A percentile compares a stretch with the other conserved stretches of the same genome.
Evolutionary conservation across 176 grass and related monocot genomes (phyloP).

Genomic region (bread wheat (Triticum aestivum)): DNA sequence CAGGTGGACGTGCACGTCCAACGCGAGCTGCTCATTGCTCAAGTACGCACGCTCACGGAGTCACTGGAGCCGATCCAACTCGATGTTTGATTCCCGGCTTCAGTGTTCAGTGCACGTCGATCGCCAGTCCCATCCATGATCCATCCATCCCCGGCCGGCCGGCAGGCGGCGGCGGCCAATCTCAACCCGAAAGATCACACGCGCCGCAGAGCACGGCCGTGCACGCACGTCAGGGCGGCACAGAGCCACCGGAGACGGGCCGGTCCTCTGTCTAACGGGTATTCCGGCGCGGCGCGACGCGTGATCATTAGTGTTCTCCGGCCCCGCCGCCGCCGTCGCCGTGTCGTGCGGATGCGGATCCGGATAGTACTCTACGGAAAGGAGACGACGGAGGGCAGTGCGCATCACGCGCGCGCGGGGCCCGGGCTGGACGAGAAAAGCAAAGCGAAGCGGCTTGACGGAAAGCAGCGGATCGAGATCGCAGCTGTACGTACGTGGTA

Average conservation of each 20-base stretch:
- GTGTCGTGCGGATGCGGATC: not conserved
- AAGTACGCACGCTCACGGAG: not conserved
- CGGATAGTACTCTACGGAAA: not conserved
- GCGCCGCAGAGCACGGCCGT: too few relatives aligned
- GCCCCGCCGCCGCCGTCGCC: too few relatives aligned
- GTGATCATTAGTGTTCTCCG: too few relatives aligned
- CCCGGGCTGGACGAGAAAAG: not conserved
- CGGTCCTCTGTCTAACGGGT: not conserved
- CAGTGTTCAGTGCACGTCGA: not conserved
- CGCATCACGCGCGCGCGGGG: not conserved
- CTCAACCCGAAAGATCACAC: not conserved
- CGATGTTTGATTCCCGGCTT: not conserved
- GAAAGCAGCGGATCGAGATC: not conserved
- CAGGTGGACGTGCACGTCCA: not conserved
- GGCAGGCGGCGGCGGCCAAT: not conserved
- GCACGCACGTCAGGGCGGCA: not conserved
- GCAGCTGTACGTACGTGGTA: not conserved
- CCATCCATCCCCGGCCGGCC: not conserved
- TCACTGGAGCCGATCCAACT: not conserved
- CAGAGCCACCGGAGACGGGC: not conserved
- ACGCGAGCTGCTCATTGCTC: too few relatives aligned
- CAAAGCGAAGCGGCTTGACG: not conserved
- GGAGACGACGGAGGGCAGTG: not conserved
- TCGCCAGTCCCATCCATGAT: not conserved
- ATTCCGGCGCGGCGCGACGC: not conserved